These are phyloP conservation scores for Magnolia changhungtana DNA, from an alignment of 164 flowering plant genomes.

Conservation along the genomic window DNA sequence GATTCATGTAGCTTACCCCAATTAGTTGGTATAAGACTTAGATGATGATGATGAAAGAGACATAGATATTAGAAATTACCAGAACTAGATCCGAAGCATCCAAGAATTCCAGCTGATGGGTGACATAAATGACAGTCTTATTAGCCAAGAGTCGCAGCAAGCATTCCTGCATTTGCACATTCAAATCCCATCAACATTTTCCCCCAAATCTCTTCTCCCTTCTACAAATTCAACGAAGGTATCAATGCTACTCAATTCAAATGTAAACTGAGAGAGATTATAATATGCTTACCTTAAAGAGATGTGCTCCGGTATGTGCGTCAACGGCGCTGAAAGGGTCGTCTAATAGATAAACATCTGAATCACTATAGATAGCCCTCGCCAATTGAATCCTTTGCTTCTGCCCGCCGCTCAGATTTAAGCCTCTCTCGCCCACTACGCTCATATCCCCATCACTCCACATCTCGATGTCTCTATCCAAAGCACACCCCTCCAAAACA, in stretches of 20 bases:
- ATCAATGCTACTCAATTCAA: not conserved
- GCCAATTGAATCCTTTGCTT: conserved; percentile 86
- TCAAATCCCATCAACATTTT: not conserved
- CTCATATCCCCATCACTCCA: conserved; percentile 62
- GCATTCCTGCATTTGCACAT: conserved; percentile 51
- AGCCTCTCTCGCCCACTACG: conserved; percentile 74
- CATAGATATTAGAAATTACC: conserved; percentile 28
- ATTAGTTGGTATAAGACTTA: too few species aligned
- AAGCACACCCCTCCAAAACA: conserved; percentile 67
- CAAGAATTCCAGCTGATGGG: conserved; percentile 80
- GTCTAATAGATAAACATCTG: conserved; percentile 74
- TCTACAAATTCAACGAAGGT: not conserved
- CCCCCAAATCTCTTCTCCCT: not conserved
- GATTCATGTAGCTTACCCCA: too few species aligned
- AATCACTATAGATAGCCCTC: conserved; percentile 61
- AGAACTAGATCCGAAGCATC: conserved; percentile 71
- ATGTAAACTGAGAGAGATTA: conserved; percentile 1
- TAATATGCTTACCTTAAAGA: conserved; percentile 47
- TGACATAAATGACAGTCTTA: conserved; percentile 76
- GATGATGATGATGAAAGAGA: not conserved
- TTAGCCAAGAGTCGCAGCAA: conserved; percentile 42
- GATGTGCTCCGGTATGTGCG: conserved; percentile 79
- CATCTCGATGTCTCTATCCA: conserved; percentile 57
- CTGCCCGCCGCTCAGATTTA: conserved; percentile 86
- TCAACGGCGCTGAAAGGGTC: conserved; percentile 95